Percentiles rank a stretch among this genome's conserved stretches.
Conservation (phyloP, 192 early-diverging fungal species). For the Phlyctochytrium planicorne region DNA sequence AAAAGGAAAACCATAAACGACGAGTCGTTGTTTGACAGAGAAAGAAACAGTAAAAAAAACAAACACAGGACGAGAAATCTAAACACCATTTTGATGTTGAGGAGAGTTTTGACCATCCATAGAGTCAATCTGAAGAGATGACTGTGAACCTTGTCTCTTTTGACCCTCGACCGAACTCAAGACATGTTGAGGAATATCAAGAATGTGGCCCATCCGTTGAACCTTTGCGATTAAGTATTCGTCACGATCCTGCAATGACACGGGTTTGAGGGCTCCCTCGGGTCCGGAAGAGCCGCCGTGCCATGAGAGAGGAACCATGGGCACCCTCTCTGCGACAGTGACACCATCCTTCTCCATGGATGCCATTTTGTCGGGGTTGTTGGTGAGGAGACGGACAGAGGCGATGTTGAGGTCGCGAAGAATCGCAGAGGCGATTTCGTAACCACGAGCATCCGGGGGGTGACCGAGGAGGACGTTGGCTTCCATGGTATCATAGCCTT, state of each 20-base stretch:
- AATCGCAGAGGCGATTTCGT: slow-evolving; percentile 86
- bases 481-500: slow-evolving; percentile 89
- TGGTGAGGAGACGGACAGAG: slow-evolving; percentile 84
- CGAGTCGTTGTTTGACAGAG: no score
- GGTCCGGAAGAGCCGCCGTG: no score
- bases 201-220: slow-evolving; percentile 87
- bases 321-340: slow-evolving; percentile 75
- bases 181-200: slow-evolving; percentile 54
- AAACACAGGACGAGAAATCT: no score
- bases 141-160: no score
- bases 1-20: no score
- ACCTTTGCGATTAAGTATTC: slow-evolving; percentile 87
- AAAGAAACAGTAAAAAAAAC: no score
- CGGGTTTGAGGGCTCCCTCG: no score
- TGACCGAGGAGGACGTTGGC: slow-evolving; percentile 90
- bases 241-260: slow-evolving; percentile 69
- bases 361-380: slow-evolving; percentile 93
- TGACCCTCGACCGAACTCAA: no score
- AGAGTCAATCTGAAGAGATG: no score
- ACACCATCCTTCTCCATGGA: slow-evolving; percentile 71
- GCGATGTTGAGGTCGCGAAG: slow-evolving; percentile 75
- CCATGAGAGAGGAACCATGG: slow-evolving; percentile 94
- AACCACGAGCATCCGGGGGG: slow-evolving; percentile 90
- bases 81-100: no score
- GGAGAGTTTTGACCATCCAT: no score